Evolutionary conservation across 2,329 filamentous ascomycete species (phyloP).

Genomic region (Teratosphaeria pseudoeucalypti): DNA sequence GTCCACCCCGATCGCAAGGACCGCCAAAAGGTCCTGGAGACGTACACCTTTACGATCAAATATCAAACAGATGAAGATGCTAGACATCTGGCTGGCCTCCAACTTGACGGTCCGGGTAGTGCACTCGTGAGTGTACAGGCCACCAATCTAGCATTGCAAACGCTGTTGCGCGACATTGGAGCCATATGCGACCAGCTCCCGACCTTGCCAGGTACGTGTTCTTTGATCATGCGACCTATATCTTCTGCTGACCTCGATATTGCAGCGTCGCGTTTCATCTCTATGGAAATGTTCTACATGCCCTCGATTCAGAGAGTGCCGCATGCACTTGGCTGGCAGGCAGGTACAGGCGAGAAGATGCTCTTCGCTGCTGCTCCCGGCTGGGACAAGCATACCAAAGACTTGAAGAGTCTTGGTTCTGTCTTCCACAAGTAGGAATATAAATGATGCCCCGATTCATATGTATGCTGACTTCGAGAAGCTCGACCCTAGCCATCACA

Average conservation of each 20-base stretch:
- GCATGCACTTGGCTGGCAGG: slow-evolving; percentile 32
- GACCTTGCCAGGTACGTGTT: slow-evolving; percentile 31
- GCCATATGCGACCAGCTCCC: slow-evolving; percentile 30
- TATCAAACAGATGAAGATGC: slow-evolving; percentile 21
- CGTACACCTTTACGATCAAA: slow-evolving; percentile 40
- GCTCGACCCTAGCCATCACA: slow-evolving; percentile 12
- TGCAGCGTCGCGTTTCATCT: slow-evolving; percentile 31
- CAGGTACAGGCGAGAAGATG: slow-evolving; percentile 20
- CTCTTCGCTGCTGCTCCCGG: slow-evolving; percentile 28
- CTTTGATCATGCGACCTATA: neutral
- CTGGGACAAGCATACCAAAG: slow-evolving; percentile 28
- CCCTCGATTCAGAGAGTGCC: slow-evolving; percentile 30
- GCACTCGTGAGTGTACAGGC: slow-evolving; percentile 27
- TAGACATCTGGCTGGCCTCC: slow-evolving; percentile 14
- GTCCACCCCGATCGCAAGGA: slow-evolving; percentile 31
- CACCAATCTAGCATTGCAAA: slow-evolving; percentile 33
- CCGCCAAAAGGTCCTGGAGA: slow-evolving; percentile 33
- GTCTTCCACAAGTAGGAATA: slow-evolving; percentile 30
- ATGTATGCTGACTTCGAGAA: neutral
- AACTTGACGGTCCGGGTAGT: slow-evolving; percentile 21
- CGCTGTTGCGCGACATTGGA: slow-evolving; percentile 33
- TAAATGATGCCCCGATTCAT: no score
- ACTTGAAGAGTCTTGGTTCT: slow-evolving; percentile 24
- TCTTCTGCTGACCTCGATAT: neutral
- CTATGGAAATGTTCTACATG: slow-evolving; percentile 36